Conservation (phyloP, 164 flowering plant genomes). For the Kalanchoe fedtschenkoi region DNA sequence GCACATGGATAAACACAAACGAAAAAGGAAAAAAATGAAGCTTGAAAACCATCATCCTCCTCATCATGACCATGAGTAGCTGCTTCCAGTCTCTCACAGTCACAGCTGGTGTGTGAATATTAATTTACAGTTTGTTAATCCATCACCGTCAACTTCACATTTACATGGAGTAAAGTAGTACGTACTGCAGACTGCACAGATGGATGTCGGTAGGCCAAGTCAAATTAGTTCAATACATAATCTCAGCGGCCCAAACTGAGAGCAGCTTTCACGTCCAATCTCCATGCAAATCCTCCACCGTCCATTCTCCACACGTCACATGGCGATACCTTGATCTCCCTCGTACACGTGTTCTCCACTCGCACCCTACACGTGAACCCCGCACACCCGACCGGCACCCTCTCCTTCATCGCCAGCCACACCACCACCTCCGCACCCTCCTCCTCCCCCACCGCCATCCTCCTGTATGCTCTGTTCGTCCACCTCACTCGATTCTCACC, state of each 20-base stretch:
- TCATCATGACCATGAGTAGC: too few species aligned
- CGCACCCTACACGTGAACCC: constrained; percentile 68
- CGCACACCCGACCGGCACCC: constrained; percentile 13
- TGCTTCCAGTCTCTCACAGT: too few species aligned
- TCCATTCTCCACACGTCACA: constrained; percentile 85
- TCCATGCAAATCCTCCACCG: constrained; percentile 75
- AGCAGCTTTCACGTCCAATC: constrained; percentile 73
- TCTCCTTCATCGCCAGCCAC: constrained; percentile 28
- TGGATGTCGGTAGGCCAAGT: too few species aligned
- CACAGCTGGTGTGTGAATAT: too few species aligned
- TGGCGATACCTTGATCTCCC: constrained; percentile 40
- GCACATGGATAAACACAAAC: too few species aligned
- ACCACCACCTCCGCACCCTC: constrained; percentile 28
- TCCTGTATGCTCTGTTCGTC: constrained; percentile 51
- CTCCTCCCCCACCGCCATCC: constrained; percentile 26
- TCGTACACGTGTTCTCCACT: constrained; percentile 39
- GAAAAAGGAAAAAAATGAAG: too few species aligned
- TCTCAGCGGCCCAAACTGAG: constrained; percentile 46
- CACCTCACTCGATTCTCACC: constrained; percentile 44
- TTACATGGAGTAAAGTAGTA: too few species aligned
- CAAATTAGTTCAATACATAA: too few species aligned
- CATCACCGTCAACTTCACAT: too few species aligned
- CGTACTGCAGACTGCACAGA: too few species aligned
- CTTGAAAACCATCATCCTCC: too few species aligned
- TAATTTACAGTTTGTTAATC: too few species aligned